Conservation (phyloP, 1,284 basidiomycete species). For the Trichosporon sp. region DNA sequence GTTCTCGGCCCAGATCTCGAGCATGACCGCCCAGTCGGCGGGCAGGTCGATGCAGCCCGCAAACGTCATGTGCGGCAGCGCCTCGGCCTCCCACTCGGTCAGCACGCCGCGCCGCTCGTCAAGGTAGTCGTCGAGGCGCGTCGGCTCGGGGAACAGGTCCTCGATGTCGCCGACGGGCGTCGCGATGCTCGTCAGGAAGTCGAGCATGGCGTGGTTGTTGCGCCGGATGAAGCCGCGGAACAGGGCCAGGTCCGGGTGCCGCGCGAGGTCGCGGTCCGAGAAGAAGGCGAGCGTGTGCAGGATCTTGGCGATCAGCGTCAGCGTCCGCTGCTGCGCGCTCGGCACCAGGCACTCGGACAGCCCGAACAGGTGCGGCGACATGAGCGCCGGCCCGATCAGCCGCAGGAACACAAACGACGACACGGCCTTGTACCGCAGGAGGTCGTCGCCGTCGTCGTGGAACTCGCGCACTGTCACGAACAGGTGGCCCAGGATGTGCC, state of each 20-base stretch:
- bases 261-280: conserved; percentile 21
- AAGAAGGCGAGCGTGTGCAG: conserved; percentile 38
- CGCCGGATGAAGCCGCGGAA: conserved; percentile 26
- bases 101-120: conserved; percentile 15
- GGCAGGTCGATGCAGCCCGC: conserved; percentile 28
- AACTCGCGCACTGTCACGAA: conserved; percentile 26
- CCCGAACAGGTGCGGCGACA: conserved; percentile 35
- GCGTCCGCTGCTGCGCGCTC: conserved; percentile 18
- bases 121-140: conserved; percentile 16
- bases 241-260: conserved; percentile 25
- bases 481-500: conserved; percentile 26
- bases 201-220: conserved; percentile 27
- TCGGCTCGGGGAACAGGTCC: conserved; percentile 5
- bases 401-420: conserved; percentile 41
- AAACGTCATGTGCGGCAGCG: conserved; percentile 20
- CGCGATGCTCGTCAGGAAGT: conserved; percentile 27
- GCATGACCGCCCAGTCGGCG: conserved; percentile 27
- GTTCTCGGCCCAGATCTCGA: conserved; percentile 27
- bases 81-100: conserved; percentile 13
- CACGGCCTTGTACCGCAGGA: conserved; percentile 32
- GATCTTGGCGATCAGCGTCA: conserved; percentile 33
- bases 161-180: conserved; percentile 21
- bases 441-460: conserved; percentile 21
- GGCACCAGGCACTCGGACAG: conserved; percentile 25
- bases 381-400: conserved; percentile 34